Percentiles rank a stretch among this genome's conserved stretches.
These are phyloP conservation scores for Paecilomyces formosus DNA, from an alignment of 2,329 filamentous ascomycete species.

Conservation along the genomic window DNA sequence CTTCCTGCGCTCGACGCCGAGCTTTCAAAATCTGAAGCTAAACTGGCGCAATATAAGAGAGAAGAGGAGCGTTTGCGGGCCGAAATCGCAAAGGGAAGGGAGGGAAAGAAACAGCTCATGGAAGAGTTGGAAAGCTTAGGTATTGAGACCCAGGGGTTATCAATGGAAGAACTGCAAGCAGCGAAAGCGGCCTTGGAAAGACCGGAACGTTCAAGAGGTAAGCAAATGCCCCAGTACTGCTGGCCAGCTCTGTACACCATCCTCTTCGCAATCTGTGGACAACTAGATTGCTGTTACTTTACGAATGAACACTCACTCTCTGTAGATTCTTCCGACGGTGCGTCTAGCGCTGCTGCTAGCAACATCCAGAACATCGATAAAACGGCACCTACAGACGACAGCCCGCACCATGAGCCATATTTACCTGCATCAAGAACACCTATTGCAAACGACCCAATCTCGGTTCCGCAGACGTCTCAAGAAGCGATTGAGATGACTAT, in stretches of 20 bases:
- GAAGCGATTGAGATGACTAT: slow-evolving; percentile 7
- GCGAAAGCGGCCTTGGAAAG: slow-evolving; percentile 15
- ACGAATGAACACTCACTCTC: slow-evolving; percentile 1
- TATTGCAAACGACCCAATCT: neutral
- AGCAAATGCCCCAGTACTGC: neutral
- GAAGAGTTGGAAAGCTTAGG: slow-evolving; percentile 43
- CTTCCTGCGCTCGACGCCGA: slow-evolving; percentile 41
- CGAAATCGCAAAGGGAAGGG: slow-evolving; percentile 40
- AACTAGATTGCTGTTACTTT: neutral
- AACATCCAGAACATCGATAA: neutral
- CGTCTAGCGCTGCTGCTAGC: neutral
- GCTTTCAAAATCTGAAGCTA: slow-evolving; percentile 28
- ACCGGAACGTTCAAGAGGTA: slow-evolving; percentile 10
- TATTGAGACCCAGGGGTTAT: slow-evolving; percentile 40
- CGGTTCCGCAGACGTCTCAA: slow-evolving; percentile 5
- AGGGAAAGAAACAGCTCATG: slow-evolving; percentile 36
- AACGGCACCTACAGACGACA: neutral
- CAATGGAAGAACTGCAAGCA: slow-evolving; percentile 37
- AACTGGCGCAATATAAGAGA: slow-evolving; percentile 22
- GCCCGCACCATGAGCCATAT: neutral
- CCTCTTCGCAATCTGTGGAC: neutral
- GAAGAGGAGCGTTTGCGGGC: slow-evolving; percentile 34
- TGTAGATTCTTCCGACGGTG: neutral
- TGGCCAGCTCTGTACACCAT: neutral
- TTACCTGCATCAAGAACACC: neutral